Evolutionary conservation across 805 yeast species (phyloP).

Genomic region (baker's yeast (Saccharomyces cerevisiae)): DNA sequence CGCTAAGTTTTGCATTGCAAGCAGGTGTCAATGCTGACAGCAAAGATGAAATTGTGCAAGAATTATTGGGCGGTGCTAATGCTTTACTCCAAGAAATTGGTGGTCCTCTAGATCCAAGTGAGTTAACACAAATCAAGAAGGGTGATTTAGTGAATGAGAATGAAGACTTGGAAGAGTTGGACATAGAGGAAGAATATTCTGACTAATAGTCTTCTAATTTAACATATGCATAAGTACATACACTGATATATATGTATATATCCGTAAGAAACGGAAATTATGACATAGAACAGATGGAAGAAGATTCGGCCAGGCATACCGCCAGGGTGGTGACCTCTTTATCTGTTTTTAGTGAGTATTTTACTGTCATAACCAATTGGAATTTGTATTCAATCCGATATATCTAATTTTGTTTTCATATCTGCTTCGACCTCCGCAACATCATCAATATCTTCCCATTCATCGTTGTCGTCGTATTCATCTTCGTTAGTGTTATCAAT

Average conservation of each 20-base stretch:
- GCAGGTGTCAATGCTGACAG: conserved; percentile 35
- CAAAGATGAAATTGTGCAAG: conserved; percentile 47
- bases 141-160: conserved; percentile 36
- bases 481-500: conserved; percentile 8
- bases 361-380: neutral
- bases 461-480: conserved; percentile 21
- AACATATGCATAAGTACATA: neutral
- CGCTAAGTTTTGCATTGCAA: conserved; percentile 35
- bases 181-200: conserved; percentile 10
- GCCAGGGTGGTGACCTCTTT: neutral
- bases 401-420: conserved; percentile 15
- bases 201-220: conserved; percentile 3
- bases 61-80: conserved; percentile 46
- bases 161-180: conserved; percentile 24
- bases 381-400: conserved; percentile 26
- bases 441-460: conserved; percentile 34
- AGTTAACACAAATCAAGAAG: conserved; percentile 24
- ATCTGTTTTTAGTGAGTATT: neutral
- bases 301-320: neutral
- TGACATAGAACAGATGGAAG: neutral
- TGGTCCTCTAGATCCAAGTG: conserved; percentile 43
- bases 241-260: neutral
- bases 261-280: neutral
- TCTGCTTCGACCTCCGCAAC: conserved; percentile 34
- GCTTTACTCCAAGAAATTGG: conserved; percentile 50